Percentiles rank a stretch among this genome's conserved stretches.
Evolutionary conservation across 1,139 yeast species (phyloP).

Genomic region (Debaryomycetaceae sp.): DNA sequence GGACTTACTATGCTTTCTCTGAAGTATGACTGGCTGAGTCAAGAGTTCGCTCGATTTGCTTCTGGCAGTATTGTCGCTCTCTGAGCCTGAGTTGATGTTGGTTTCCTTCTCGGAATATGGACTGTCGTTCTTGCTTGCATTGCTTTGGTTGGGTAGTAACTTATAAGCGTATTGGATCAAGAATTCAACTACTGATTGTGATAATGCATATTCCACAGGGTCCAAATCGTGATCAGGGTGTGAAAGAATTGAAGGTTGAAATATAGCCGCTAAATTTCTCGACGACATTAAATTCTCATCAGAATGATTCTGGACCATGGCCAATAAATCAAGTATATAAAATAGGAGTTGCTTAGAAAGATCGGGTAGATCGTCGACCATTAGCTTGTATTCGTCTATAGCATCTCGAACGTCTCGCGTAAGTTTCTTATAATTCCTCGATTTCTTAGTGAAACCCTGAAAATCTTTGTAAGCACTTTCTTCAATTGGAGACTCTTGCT

Average conservation of each 20-base stretch:
- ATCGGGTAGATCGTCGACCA: conserved; percentile 65
- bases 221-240: conserved; percentile 92
- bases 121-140: conserved; percentile 3
- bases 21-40: conserved; percentile 14
- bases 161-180: conserved; percentile 83
- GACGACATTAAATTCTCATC: conserved; percentile 87
- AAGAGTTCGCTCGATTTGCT: conserved; percentile 4
- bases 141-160: conserved; percentile 51
- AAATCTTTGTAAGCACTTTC: conserved; percentile 9
- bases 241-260: conserved; percentile 90
- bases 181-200: conserved; percentile 85
- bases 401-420: conserved; percentile 66
- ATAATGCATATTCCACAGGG: conserved; percentile 85
- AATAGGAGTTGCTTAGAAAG: conserved; percentile 79
- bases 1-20: conserved; percentile 58
- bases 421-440: conserved; percentile 39
- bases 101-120: conserved; percentile 19
- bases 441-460: conserved; percentile 14
- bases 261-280: conserved; percentile 88
- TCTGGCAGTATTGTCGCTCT: not conserved
- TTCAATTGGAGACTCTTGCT: not conserved
- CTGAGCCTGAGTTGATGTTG: conserved; percentile 1
- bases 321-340: conserved; percentile 80
- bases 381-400: conserved; percentile 63
- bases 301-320: conserved; percentile 79